Base-by-base conservation (phyloP, 1,284 basidiomycete species). In the Farysia itapuensis region DNA sequence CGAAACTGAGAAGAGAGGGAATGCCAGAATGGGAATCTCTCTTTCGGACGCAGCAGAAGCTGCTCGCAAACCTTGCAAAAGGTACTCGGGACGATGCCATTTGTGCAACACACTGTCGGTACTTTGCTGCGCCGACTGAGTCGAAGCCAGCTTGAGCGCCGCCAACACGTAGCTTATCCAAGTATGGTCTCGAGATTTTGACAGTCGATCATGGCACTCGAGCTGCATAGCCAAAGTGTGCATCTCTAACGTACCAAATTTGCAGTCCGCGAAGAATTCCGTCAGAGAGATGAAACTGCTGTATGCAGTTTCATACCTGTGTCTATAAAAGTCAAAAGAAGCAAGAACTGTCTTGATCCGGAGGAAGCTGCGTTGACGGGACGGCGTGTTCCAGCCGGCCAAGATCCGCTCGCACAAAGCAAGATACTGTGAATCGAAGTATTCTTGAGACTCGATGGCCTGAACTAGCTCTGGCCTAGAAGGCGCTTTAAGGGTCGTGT, bases 281-380 rank as follows among this genome's bases (percentile, higher is more conserved):
- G 57, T 56, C 39, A 49, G 31, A 42, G 18, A 41, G 6, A 25
- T 24, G 53, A 61, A 38, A 14, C 39, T 38, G 12, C 39, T 43
- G 32, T 43, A 48, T 1, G 52, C 54, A 14, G 38, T 14, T n/a
- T 56, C 28, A 50, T 53, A 31, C 18, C 39, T 31, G 25, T 35
- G 21, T 31, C 30, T 49, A 39, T 57, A 28, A 19, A 87, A 77
- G 64, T 95, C 89, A 16, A 97, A 82, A 7, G 87, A 87, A 0
- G 91, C 92, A 3, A 96, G 80, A 66, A 83, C 85, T 2, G 86
- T 87, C 67, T 90, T 89, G 34, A 95, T 79, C 67, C 87, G 87
- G 31, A 93, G 78, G 1, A 89, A 88, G 66, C 88, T 90, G 68
- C 93, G 88, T 36, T 85, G 82, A 37, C 91, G 84, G 4, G 86